phyloP scores from a whole-genome alignment of 768 basidiomycete genomes.

The Hortiboletus flavorubellus region DNA sequence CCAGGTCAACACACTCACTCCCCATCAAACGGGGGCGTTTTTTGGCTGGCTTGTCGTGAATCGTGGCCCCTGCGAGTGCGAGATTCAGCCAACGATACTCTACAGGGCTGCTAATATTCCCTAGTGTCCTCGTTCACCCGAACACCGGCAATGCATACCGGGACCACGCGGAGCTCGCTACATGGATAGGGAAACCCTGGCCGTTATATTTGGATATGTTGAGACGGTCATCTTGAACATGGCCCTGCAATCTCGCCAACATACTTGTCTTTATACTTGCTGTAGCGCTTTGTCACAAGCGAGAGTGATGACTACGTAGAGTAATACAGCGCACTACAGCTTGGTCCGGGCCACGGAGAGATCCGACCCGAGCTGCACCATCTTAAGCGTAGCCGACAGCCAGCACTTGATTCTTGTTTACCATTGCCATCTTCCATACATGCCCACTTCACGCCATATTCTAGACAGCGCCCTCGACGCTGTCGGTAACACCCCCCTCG shows the following conservation, averaged over 20 bases:
- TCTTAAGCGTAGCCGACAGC: background rate
- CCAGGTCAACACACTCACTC: constrained; percentile 62
- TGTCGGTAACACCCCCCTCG: constrained; percentile 88
- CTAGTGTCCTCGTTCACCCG: constrained; percentile 67
- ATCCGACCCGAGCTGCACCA: constrained; percentile 7
- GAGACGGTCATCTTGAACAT: constrained; percentile 23
- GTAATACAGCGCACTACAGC: too few relatives aligned
- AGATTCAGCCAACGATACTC: constrained; percentile 7
- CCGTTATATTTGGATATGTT: constrained; percentile 44
- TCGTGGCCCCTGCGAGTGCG: constrained; percentile 70
- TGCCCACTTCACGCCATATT: constrained; percentile 42
- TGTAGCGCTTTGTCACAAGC: background rate
- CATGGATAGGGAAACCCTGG: constrained; percentile 68
- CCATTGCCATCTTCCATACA: constrained; percentile 7
- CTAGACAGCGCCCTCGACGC: constrained; percentile 80
- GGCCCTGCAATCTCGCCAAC: background rate
- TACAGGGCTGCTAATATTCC: background rate
- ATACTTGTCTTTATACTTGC: background rate
- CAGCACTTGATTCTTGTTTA: background rate
- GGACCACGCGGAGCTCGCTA: constrained; percentile 61
- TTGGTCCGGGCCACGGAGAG: background rate
- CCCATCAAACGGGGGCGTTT: constrained; percentile 65
- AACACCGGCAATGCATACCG: constrained; percentile 54
- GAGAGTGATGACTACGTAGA: too few relatives aligned
- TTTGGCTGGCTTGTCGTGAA: constrained; percentile 67